Base-by-base conservation (phyloP, 148 eudicot genomes). In the Heliamphora exappendiculata region DNA sequence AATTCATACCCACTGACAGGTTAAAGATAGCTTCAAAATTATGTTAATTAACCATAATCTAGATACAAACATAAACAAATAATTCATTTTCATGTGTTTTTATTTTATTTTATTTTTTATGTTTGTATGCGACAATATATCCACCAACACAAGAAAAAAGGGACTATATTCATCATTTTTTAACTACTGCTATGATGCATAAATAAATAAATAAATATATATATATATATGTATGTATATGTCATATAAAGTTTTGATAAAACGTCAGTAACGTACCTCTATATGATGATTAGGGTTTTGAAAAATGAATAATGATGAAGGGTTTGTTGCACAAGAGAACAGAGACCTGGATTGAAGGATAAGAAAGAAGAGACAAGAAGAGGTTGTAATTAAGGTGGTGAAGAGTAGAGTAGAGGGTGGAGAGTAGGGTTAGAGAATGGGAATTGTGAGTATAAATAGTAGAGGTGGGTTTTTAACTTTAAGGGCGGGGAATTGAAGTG, bases 401-500 rank as follows among this genome's bases (percentile, higher is more conserved):
- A 28, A 45, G 42, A 9, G 49, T 22, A 7, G 59, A 55, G 22
- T 34, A 19, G 70, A 20, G 75, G 34, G 71, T 7, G 47, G 39
- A 7, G 17, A 4, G 19, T 60, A 69, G 73, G 77, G 70, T 72
- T 76, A 45, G 72, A 22, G 54, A 50, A 67, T 42, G 20, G 41
- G 76, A 62, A 59, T 41, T 75, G 20, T 55, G 58, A n/a, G 75
- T 75, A 51, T 79, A 79, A 75, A 79, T 75, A 78, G 81, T n/a
- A 68, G 51, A 13, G 20, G 22, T 19, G 72, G 22, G n/a, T n/a
- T n/a, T n/a, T n/a, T n/a, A n/a, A n/a, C n/a, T 37, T 45, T 31
- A 28, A 11, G 36, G 44, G n/a, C 60, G 42, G 29, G 47, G 64
- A 70, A 72, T 16, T 22, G 73, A 77, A 51, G 54, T 34, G 37